Percentiles rank a stretch among this genome's conserved stretches.
Evolutionary conservation across 306 rosid species (phyloP).

Genomic region (Ormosia semicastrata): DNA sequence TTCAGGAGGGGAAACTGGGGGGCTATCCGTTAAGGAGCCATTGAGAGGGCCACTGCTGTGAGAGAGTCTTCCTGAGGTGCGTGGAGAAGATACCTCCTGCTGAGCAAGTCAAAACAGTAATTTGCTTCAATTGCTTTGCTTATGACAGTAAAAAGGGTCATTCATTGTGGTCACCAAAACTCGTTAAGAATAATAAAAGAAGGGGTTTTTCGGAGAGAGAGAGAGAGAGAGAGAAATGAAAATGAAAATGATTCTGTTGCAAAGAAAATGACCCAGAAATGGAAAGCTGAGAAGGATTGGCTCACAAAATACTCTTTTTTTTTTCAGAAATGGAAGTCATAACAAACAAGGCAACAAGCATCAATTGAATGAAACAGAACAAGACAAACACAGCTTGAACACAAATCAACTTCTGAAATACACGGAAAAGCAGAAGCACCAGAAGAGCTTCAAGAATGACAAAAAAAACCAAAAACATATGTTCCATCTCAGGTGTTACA

Average conservation of each 20-base stretch:
- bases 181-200: not conserved
- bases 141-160: not conserved
- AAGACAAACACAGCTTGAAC: not conserved
- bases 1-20: conserved; percentile 88
- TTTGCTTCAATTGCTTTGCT: not conserved
- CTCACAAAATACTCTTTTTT: not conserved
- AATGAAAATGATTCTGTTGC: not conserved
- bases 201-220: not conserved
- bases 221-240: not conserved
- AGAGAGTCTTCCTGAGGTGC: conserved; percentile 88
- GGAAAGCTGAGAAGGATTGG: not conserved
- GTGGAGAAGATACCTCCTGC: conserved; percentile 95
- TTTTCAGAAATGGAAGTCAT: not conserved
- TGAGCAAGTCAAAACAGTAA: conserved; percentile 16
- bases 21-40: conserved; percentile 88
- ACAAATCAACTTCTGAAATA: too few relatives aligned
- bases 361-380: conserved; percentile 4
- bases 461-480: too few relatives aligned
- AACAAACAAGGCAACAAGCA: not conserved
- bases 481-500: too few relatives aligned
- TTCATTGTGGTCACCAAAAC: not conserved
- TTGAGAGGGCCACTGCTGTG: conserved; percentile 98
- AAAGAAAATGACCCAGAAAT: not conserved
- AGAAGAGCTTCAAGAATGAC: not conserved
- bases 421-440: too few relatives aligned